Evolutionary conservation across 768 basidiomycete species (phyloP), one percentile per base, ranked within the genome.

Genomic region (Agaricus subrufescens): DNA sequence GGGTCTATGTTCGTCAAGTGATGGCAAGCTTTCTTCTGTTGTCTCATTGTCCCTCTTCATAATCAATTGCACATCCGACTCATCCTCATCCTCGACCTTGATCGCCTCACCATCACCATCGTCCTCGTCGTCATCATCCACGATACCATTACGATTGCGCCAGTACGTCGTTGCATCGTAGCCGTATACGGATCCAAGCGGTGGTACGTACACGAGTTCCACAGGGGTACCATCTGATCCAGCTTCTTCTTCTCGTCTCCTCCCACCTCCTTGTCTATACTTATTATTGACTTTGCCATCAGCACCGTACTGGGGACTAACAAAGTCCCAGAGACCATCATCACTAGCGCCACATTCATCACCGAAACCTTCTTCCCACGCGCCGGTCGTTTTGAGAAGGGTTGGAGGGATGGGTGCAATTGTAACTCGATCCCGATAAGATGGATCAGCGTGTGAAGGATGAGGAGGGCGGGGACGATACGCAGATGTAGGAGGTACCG

Each of bases 311-410:
- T 12, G n/a, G 19, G 54, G 46, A 3, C 26, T 29, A 50, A 56
- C 61, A 49, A 46, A 61, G 19, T 66, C 60, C 61, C 69, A 63
- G 47, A 63, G 56, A 30, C 64, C 65, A 57, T 72, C 74, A 48
- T 73, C 69, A 31, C 74, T 73, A 8, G 57, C 63, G 19, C 67
- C 75, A 7, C 73, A 73, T 43, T 78, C 76, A 52, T 80, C 77
- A 4, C 77, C 75, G 49, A 79, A 76, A 2, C 76, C 70, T 54
- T 79, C 77, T n/a, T 69, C 65, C 79, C 80, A 80, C 10, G 77
- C 72, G 1, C 79, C 75, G 9, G 76, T 81, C 15, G 91, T 91
- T 75, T 98, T 99, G 61, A 98, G 78, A 46, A 91, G 80, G 4
- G 97, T 95, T 7, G 83, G 82, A 30, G 80, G 75, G 57, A 80